These are phyloP conservation scores for Crithidia mellificae DNA, from an alignment of 208 protist species.

Conservation along the genomic window DNA sequence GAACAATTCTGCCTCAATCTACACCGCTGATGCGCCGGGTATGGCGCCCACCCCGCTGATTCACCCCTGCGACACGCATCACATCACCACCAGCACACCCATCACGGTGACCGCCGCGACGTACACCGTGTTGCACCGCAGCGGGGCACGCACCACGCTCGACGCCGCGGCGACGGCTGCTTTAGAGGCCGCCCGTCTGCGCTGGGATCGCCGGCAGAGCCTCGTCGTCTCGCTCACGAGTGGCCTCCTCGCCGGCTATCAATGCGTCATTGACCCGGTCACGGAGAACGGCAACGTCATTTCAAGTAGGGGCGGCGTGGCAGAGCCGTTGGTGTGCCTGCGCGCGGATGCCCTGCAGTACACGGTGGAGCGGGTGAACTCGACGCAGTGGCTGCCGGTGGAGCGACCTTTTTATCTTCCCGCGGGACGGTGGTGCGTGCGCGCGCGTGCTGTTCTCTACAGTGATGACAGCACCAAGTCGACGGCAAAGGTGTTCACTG, in stretches of 20 bases:
- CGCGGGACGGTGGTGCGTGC: conserved; percentile 79
- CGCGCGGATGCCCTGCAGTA: conserved; percentile 40
- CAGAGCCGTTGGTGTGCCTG: conserved; percentile 30
- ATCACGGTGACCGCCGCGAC: conserved; percentile 47
- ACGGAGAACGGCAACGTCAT: conserved; percentile 18
- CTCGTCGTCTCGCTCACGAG: conserved; percentile 23
- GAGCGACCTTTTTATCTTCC: conserved; percentile 60
- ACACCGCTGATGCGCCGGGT: conserved; percentile 11
- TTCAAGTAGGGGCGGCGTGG: conserved; percentile 7
- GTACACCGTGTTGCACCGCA: conserved; percentile 35
- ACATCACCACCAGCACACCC: conserved; percentile 56
- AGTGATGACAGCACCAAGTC: conserved; percentile 43
- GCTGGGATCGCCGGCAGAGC: conserved; percentile 33
- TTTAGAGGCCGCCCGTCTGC: conserved; percentile 42
- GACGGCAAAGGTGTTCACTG: conserved; percentile 68
- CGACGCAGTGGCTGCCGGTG: conserved; percentile 59
- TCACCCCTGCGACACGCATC: conserved; percentile 38
- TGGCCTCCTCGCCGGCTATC: conserved; percentile 3
- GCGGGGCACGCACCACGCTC: conserved; percentile 20
- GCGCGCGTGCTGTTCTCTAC: conserved; percentile 43
- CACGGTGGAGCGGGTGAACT: conserved; percentile 56
- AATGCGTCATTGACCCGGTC: conserved; percentile 27
- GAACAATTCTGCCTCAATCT: too few relatives aligned
- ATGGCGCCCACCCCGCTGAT: conserved; percentile 57
- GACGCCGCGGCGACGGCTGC: conserved; percentile 22